Conservation (phyloP, 2,329 filamentous ascomycete genomes). For the Fusarium miscanthi region DNA sequence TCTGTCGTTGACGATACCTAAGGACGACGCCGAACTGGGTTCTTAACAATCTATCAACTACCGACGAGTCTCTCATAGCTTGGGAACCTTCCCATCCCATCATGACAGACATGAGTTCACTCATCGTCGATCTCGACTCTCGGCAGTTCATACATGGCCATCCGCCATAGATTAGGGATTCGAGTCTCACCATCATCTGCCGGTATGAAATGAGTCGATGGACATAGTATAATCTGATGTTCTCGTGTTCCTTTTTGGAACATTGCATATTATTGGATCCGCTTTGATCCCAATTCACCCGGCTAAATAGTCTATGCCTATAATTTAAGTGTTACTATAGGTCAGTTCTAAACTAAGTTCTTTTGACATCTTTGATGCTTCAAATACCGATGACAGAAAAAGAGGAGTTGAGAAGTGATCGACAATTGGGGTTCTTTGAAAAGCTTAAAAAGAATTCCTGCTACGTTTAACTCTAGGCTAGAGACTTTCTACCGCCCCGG, state of each 20-base stretch:
- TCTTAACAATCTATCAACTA: background rate
- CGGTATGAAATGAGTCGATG: background rate
- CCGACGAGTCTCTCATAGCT: background rate
- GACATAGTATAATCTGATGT: background rate
- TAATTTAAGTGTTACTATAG: no score
- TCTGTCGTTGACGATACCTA: background rate
- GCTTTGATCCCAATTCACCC: rapidly evolving
- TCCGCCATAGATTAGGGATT: background rate
- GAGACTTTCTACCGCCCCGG: no score
- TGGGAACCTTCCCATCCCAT: background rate
- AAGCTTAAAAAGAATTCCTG: no score
- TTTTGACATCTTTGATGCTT: no score
- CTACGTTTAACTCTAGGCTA: no score
- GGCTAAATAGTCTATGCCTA: background rate
- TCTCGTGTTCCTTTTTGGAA: no score
- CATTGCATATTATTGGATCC: background rate
- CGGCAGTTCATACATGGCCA: background rate
- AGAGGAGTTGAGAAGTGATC: no score
- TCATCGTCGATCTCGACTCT: background rate
- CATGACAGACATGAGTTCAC: background rate
- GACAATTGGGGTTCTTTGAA: no score
- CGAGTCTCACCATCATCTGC: background rate
- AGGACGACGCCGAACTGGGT: rapidly evolving
- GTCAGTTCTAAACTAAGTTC: no score
- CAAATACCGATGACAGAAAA: no score